Evolutionary conservation across 148 eudicot species (phyloP), one percentile per base, ranked within the genome.

Genomic region (Talinum fruticosum): DNA sequence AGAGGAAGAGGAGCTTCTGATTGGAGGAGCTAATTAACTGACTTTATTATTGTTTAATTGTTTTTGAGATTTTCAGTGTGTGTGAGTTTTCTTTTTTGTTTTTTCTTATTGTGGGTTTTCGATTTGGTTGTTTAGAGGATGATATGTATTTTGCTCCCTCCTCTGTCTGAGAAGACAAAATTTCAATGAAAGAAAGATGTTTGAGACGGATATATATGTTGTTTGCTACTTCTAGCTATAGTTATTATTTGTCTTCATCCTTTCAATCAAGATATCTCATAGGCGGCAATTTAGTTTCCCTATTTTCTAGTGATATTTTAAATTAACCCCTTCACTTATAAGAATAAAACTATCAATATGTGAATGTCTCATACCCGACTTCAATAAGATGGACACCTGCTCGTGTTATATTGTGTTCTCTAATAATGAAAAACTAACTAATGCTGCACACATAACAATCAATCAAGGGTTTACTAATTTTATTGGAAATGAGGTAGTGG

Each of bases 1-100:
- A 65, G 72, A 76, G 79, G 72, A 67, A 66, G 72, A 30, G 72
- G 79, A 76, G 79, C n/a, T 76, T 66, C 10, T 37, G 18, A 59
- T 59, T 59, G 29, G 64, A 29, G 64, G 6, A 1, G 13, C 10
- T 8, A 26, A 28, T 38, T 70, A 18, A 10, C 37, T 10, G 37
- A n/a, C 47, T 32, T 47, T 30, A 28, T 44, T 62, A 29, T 36
- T 24, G 64, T 59, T 24, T 75, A 8, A 21, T 47, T 54, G 47
- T 36, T 61, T 24, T 26, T 0, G 1, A 41, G 14, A 41, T 12
- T 8, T 1, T 8, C 1, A 41, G 47, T 37, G 47, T 8, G 47
- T 3, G 16, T 61, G 44, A 2, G 21, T 33, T 76, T 59, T 10
- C 8, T 26, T 57, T 1, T 19, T n/a, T 1, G 0, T 23, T 45